phyloP scores from a whole-genome alignment of 805 yeast genomes.

The Yarrowia hollandica region DNA sequence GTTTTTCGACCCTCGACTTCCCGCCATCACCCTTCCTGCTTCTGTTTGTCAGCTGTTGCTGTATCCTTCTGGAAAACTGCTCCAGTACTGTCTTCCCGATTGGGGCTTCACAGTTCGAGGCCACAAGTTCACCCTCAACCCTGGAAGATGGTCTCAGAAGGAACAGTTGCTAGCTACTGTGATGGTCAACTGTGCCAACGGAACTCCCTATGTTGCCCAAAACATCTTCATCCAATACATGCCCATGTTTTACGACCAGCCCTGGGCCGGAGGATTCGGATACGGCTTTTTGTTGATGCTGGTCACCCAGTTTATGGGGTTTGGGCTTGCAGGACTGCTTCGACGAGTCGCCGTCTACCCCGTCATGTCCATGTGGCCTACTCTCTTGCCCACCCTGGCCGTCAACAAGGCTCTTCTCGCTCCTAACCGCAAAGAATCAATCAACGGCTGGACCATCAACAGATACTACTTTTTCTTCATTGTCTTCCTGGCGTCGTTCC shows the following conservation, averaged over 20 bases:
- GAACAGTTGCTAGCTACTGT: neutral
- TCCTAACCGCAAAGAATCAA: neutral
- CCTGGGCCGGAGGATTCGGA: neutral
- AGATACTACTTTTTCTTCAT: conserved; percentile 53
- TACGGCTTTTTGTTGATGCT: neutral
- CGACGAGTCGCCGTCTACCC: neutral
- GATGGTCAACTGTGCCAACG: neutral
- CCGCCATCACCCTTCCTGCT: neutral
- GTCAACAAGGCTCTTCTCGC: neutral
- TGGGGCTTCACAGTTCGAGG: neutral
- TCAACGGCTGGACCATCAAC: conserved; percentile 57
- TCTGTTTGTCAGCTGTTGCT: neutral
- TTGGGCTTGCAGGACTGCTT: neutral
- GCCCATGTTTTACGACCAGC: neutral
- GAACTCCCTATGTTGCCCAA: neutral
- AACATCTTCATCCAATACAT: neutral
- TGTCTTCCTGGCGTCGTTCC: conserved; percentile 46
- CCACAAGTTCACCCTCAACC: neutral
- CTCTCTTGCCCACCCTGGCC: neutral
- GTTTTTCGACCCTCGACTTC: neutral
- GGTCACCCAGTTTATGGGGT: neutral
- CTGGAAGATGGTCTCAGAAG: neutral
- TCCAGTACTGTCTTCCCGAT: neutral
- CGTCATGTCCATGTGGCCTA: neutral
- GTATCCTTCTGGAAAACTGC: neutral